Evolutionary conservation across 495 filamentous ascomycete genomes (phyloP).

Genomic region (Alectoria sarmentosa): DNA sequence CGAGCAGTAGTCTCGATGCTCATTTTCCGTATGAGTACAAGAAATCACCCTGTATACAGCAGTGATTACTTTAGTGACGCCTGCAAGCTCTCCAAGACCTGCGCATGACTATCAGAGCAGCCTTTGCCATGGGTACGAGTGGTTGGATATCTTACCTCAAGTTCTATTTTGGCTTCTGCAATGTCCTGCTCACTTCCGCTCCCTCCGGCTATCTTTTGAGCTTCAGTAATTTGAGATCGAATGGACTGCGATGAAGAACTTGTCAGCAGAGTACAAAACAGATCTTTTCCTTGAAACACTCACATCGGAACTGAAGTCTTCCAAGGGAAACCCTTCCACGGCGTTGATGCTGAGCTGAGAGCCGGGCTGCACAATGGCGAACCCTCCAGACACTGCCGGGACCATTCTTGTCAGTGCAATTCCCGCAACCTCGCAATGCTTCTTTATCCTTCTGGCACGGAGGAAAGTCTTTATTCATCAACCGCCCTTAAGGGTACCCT

Average conservation of each 20-base stretch:
- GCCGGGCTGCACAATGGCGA: conserved; percentile 93
- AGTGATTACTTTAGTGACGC: conserved; percentile 58
- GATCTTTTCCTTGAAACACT: conserved; percentile 18
- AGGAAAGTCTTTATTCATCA: background rate
- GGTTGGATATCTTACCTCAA: conserved; percentile 64
- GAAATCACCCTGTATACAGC: background rate
- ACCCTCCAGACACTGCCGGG: conserved; percentile 81
- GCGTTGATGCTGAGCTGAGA: conserved; percentile 96
- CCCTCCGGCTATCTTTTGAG: conserved; percentile 88
- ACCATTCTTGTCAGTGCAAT: conserved; percentile 13
- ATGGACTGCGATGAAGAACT: conserved; percentile 41
- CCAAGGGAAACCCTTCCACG: conserved; percentile 86
- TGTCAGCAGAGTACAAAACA: background rate
- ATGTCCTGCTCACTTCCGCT: conserved; percentile 94
- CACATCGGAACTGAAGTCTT: conserved; percentile 89
- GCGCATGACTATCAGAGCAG: conserved; percentile 14
- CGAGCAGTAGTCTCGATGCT: background rate
- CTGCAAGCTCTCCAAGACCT: conserved; percentile 72
- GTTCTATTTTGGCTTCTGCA: conserved; percentile 96
- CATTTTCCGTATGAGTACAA: conserved; percentile 5
- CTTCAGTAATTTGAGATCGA: conserved; percentile 76
- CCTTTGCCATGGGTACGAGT: conserved; percentile 6
- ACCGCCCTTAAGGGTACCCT: background rate
- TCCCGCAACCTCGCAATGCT: background rate
- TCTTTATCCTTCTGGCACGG: background rate